Evolutionary conservation across 2,329 filamentous ascomycete species (phyloP).

Genomic region (Ilyonectria robusta): DNA sequence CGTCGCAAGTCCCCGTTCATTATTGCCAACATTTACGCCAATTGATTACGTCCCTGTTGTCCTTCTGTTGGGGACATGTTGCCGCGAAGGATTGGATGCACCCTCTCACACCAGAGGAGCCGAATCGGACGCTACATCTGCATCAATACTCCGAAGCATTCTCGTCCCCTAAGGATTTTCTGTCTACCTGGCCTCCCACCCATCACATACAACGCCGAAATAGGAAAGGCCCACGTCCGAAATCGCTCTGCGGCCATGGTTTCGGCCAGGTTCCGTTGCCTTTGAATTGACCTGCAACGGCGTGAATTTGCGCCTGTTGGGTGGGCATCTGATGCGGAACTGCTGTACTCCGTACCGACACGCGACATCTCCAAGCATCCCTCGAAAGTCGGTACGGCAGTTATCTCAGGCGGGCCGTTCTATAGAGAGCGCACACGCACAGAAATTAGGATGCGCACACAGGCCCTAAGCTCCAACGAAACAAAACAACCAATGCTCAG

Average conservation of each 20-base stretch:
- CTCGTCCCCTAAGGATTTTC: slow-evolving; percentile 30
- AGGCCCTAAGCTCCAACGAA: neutral
- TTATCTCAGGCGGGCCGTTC: neutral
- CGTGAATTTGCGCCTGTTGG: slow-evolving; percentile 26
- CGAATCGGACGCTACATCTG: slow-evolving; percentile 32
- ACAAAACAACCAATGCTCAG: neutral
- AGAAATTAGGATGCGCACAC: neutral
- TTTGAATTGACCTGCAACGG: slow-evolving; percentile 10
- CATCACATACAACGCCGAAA: slow-evolving; percentile 8
- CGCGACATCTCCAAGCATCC: neutral
- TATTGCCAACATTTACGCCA: slow-evolving; percentile 19
- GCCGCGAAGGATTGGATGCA: slow-evolving; percentile 21
- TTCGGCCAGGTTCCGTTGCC: slow-evolving; percentile 40
- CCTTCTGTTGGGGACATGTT: slow-evolving; percentile 3
- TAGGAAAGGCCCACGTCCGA: slow-evolving; percentile 10
- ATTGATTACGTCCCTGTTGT: slow-evolving; percentile 22
- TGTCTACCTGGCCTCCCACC: slow-evolving; percentile 2
- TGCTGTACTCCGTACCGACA: slow-evolving; percentile 6
- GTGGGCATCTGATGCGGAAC: slow-evolving; percentile 25
- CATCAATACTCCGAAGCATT: slow-evolving; percentile 37
- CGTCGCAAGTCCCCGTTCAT: slow-evolving; percentile 25
- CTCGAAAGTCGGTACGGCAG: neutral
- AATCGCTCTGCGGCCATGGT: slow-evolving; percentile 20
- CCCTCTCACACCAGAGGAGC: neutral
- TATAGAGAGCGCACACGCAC: neutral